Evolutionary conservation across 768 basidiomycete species (phyloP).

Genomic region (Russula foetens): DNA sequence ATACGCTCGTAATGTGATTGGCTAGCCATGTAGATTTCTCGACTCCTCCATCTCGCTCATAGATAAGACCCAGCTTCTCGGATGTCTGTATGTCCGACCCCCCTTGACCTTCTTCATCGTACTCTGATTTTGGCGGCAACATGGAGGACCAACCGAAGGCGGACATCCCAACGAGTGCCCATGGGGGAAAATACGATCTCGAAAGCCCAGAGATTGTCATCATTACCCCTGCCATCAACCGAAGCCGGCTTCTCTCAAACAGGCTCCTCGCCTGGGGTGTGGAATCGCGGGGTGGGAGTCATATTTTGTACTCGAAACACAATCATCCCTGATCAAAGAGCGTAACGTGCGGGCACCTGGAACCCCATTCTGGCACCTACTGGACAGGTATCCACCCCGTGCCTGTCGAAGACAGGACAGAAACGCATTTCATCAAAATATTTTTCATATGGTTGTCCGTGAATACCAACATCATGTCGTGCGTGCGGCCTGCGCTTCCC

Average conservation of each 20-base stretch:
- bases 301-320: no score
- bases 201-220: no score
- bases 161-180: not conserved
- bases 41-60: not conserved
- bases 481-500: slow-evolving; percentile 27
- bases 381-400: slow-evolving; percentile 31
- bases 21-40: not conserved
- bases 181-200: not conserved
- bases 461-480: slow-evolving; percentile 37
- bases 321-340: not conserved
- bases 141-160: not conserved
- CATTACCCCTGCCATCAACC: not conserved
- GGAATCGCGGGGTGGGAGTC: slow-evolving; percentile 27
- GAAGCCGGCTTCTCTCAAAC: slow-evolving; percentile 1
- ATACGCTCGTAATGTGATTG: not conserved
- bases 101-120: not conserved
- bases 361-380: not conserved
- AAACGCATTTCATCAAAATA: slow-evolving; percentile 33
- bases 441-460: slow-evolving; percentile 36
- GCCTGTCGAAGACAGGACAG: slow-evolving; percentile 27
- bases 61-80: not conserved
- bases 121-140: not conserved
- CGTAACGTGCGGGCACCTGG: not conserved
- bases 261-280: slow-evolving; percentile 27
- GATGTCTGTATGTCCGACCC: not conserved